Evolutionary conservation across 768 basidiomycete species (phyloP), one percentile per base, ranked within the genome.

Genomic region (Dioszegia aurantiaca): DNA sequence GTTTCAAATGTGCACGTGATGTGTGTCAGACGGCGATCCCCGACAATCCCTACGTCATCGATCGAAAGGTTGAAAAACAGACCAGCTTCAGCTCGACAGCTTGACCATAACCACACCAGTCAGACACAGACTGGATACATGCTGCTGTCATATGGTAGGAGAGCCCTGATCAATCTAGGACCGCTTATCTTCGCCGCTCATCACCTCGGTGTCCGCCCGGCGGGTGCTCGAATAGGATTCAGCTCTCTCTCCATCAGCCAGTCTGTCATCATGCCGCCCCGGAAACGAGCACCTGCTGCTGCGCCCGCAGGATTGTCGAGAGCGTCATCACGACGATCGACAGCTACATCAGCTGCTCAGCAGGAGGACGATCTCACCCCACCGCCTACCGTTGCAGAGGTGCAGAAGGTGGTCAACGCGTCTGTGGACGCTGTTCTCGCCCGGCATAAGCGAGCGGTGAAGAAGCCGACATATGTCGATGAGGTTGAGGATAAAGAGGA

Each of bases 361-460:
- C 37, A 53, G 19, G 51, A 39, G 17, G 37, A 39, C 17, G 51
- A 53, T 4, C 37, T 53, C 5, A 53, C 51, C 12, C 51, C 51
- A 17, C 51, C 51, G 23, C 51, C 51, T 21, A 23, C 14, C 9
- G 2, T 5, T 2, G 40, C 11, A 2, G 36, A 47, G 11, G 41
- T 55, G 4, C 36, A 46, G 24, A 17, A 23, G 16, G 44, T 47
- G 12, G 45, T 56, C 4, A 26, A 40, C 33, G 6, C n/a, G 33
- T 30, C 43, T 28, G 44, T 28, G 4, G 24, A 40, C 9, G 24
- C 21, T n/a, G 44, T 46, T 11, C 19, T 44, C 17, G 37, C 43
- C 14, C 36, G 44, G 19, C 44, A 21, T 9, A 46, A 26, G n/a
- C 44, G 43, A 11, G 23, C 30, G n/a, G 42, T 36, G 4, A 45